Conservation (phyloP, 805 yeast species). For the Ogataea minuta region DNA sequence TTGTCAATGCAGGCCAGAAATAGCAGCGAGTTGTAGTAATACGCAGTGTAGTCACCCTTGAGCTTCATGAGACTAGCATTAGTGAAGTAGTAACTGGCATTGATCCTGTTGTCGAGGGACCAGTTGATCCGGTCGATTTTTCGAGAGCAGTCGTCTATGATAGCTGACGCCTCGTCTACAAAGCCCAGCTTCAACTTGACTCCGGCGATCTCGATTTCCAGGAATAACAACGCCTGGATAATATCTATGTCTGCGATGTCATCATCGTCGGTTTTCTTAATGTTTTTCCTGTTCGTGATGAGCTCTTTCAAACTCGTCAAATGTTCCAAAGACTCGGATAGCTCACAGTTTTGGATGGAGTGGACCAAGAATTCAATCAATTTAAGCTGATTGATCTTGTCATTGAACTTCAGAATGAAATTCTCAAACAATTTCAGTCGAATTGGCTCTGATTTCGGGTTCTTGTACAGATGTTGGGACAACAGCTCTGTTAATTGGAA, state of each 20-base stretch:
- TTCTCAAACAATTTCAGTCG: constrained; percentile 67
- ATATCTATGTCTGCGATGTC: constrained; percentile 32
- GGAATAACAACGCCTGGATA: constrained; percentile 53
- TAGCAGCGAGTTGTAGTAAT: constrained; percentile 76
- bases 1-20: constrained; percentile 73
- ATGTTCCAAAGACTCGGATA: constrained; percentile 50
- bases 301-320: constrained; percentile 43
- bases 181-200: constrained; percentile 53
- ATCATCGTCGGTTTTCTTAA: constrained; percentile 31
- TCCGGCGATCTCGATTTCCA: constrained; percentile 74
- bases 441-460: constrained; percentile 49
- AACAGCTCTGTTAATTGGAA: constrained; percentile 81
- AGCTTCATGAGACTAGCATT: constrained; percentile 72
- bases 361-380: constrained; percentile 70
- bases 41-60: constrained; percentile 75
- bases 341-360: constrained; percentile 43
- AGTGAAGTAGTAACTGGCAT: constrained; percentile 80
- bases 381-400: constrained; percentile 74
- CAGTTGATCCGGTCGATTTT: constrained; percentile 54
- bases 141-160: constrained; percentile 59
- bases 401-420: constrained; percentile 65
- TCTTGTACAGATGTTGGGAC: constrained; percentile 54
- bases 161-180: constrained; percentile 59
- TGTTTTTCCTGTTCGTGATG: constrained; percentile 40
- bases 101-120: constrained; percentile 59